These are phyloP conservation scores for Bipolaris bicolor DNA, from an alignment of 2,329 filamentous ascomycete species.

Conservation along the genomic window DNA sequence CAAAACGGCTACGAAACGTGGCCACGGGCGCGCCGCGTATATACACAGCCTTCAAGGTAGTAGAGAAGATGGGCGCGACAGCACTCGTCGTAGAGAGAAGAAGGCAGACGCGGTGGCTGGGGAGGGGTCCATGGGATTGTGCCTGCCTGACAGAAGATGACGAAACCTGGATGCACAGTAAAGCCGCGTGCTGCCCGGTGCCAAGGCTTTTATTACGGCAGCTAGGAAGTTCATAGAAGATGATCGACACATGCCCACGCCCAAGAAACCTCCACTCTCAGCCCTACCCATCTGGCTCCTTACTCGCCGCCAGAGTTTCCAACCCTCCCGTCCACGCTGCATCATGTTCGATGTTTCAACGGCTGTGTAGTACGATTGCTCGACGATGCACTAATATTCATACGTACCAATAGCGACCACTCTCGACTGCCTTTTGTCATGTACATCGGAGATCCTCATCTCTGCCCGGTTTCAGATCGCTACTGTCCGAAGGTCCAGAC, in stretches of 20 bases:
- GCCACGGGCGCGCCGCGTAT: conserved; percentile 19
- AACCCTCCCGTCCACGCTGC: not conserved
- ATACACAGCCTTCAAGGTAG: conserved; percentile 18
- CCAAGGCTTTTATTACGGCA: conserved; percentile 17
- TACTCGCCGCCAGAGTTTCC: not conserved
- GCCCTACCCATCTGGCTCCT: conserved; percentile 13
- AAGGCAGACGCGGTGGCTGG: conserved; percentile 25
- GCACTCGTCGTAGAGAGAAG: conserved; percentile 21
- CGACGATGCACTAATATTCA: not conserved
- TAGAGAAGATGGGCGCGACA: conserved; percentile 15
- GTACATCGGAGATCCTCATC: conserved; percentile 1
- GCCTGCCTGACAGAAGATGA: conserved; percentile 23
- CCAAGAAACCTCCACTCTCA: conserved; percentile 20
- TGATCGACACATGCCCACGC: conserved; percentile 25
- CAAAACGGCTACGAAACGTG: conserved; percentile 4
- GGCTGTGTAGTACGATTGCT: not conserved
- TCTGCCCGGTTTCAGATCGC: not conserved
- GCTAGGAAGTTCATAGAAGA: conserved; percentile 32
- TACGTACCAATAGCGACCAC: not conserved
- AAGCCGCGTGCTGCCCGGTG: conserved; percentile 15
- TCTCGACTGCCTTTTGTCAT: not conserved
- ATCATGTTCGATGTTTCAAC: not conserved
- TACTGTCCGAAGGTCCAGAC: not conserved
- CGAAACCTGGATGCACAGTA: conserved; percentile 13
- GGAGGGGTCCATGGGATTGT: conserved; percentile 19